Percentiles rank a stretch among this genome's conserved stretches.
phyloP scores from a whole-genome alignment of 192 early-diverging fungal species.

The Globomyces pollinis-pini region DNA sequence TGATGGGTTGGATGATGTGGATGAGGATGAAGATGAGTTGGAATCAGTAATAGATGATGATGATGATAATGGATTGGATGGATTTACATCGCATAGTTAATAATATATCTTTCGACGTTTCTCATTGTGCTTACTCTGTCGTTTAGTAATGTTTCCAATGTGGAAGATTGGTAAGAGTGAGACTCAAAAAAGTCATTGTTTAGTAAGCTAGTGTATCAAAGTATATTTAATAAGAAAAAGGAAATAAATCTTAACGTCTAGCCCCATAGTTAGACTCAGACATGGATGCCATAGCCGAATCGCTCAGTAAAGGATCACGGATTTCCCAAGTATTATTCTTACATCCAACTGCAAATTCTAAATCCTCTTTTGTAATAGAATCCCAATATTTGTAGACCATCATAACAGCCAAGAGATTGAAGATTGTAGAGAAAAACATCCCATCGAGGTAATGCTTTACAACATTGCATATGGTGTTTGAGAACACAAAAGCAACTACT shows the following conservation, averaged over 20 bases:
- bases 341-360: conserved; percentile 84
- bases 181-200: no score
- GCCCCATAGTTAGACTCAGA: conserved; percentile 1
- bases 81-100: no score
- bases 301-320: conserved; percentile 51
- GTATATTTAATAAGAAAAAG: no score
- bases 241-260: not conserved
- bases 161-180: no score
- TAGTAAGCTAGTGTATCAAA: no score
- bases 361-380: conserved; percentile 95
- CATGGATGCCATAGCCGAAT: conserved; percentile 27
- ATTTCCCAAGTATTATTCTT: conserved; percentile 82
- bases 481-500: conserved; percentile 75
- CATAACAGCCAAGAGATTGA: conserved; percentile 88
- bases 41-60: no score
- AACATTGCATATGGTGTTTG: conserved; percentile 70
- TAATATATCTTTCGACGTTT: no score
- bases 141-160: no score
- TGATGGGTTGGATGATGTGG: no score
- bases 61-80: no score
- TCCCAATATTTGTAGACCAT: conserved; percentile 99
- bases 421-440: conserved; percentile 90
- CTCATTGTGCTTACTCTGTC: no score
- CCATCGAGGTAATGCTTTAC: conserved; percentile 96
- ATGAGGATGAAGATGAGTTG: no score